Base-by-base conservation (phyloP, 495 filamentous ascomycete species). In the Neurospora sp. region DNA sequence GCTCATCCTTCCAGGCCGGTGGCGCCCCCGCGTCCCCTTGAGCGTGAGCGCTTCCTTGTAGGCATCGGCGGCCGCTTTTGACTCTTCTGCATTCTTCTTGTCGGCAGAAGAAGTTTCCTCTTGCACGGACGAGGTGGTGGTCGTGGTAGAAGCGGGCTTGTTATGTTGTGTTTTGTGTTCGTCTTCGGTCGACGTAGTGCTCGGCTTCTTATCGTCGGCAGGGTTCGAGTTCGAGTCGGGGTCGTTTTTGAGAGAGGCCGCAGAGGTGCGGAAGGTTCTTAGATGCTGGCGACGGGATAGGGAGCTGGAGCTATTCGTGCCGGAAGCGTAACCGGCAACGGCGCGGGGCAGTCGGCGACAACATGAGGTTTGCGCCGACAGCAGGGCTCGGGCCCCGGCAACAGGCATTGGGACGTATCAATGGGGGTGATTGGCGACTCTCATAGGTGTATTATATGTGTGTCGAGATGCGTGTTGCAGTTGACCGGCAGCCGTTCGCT, bases 321-420 rank as follows among this genome's bases (percentile, higher is more conserved):
- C 65, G 42, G 39, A 59, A 27, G 42, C 44, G 53, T 40, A 48
- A 45, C 16, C 69, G 59, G 61, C 20, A 22, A 14, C 45, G 45
- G 69, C 74, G 71, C 72, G 75, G 73, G 71, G 77, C 71, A 75
- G 76, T 71, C 73, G 69, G 70, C 41, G 69, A 42, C 40, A n/a
- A 37, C 61, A 71, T 38, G 73, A 72, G 48, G 14, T 18, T 72
- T 70, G 73, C 75, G 74, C 74, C 74, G 76, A 78, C 73, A 78
- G 72, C 72, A 82, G 79, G 75, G 76, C 80, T 53, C 79, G 78
- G 61, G 78, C 78, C 76, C 77, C 76, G 37, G 78, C 76, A 70
- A 74, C 40, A 75, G 74, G 77, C 80, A 82, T 82, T 59, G 73
- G 72, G 72, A 75, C 14, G 72, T 48, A 39, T 70, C 45, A 71